phyloP scores from a whole-genome alignment of 2,329 filamentous ascomycete species.

The Pestalotiopsis sp. region DNA sequence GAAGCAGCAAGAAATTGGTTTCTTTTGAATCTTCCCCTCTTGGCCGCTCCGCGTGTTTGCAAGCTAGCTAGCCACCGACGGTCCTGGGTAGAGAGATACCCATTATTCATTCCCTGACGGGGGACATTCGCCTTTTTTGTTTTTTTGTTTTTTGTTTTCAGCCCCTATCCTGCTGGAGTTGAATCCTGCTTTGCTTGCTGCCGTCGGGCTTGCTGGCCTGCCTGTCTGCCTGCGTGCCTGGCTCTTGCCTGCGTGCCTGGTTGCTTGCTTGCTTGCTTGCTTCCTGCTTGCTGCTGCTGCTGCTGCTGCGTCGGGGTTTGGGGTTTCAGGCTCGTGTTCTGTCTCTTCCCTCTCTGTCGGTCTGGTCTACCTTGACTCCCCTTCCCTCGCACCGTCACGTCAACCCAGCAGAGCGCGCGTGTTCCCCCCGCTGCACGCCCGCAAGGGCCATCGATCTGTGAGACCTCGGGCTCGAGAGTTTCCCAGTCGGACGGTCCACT shows the following conservation, averaged over 20 bases:
- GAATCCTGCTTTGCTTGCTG: background rate
- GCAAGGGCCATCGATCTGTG: slow-evolving; percentile 10
- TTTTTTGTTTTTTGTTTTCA: slow-evolving; percentile 11
- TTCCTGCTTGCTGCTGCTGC: background rate
- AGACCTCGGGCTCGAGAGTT: slow-evolving; percentile 7
- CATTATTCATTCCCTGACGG: background rate
- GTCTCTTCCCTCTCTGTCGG: background rate
- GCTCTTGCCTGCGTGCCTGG: background rate
- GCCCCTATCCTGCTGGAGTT: slow-evolving; percentile 6
- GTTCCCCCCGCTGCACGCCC: slow-evolving; percentile 1
- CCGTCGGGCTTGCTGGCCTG: background rate
- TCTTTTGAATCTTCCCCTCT: slow-evolving; percentile 6
- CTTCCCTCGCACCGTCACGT: slow-evolving; percentile 1
- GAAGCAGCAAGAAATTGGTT: slow-evolving; percentile 5
- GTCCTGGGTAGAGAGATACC: background rate
- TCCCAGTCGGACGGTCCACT: slow-evolving; percentile 8
- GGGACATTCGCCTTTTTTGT: background rate
- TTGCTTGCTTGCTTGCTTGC: background rate
- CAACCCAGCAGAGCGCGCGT: background rate
- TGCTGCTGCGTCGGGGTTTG: background rate
- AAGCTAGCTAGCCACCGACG: background rate
- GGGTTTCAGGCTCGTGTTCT: background rate
- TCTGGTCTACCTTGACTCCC: slow-evolving; percentile 9
- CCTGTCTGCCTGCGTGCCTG: background rate
- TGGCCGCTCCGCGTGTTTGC: slow-evolving; percentile 12